Evolutionary conservation across 2,329 filamentous ascomycete species (phyloP), one percentile per base, ranked within the genome.

Genomic region (Fusarium subtropicale): DNA sequence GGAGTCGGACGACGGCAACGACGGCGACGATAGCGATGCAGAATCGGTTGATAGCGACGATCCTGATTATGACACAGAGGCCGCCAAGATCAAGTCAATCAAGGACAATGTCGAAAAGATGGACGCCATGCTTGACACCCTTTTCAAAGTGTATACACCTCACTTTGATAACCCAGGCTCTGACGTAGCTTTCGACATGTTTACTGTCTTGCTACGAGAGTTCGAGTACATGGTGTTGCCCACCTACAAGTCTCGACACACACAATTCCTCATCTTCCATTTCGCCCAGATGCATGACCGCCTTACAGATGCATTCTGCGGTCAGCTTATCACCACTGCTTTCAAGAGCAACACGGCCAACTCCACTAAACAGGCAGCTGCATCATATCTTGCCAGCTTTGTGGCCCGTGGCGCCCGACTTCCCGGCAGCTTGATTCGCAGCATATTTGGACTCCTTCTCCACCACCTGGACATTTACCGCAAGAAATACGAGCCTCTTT

Each of bases 191-290:
- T 88, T 92, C 68, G 88, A 90, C 58, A 88, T 89, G 51, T 92
- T 97, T 72, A 90, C 92, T 55, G 89, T 92, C 57, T 85, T 99
- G 39, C 85, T 98, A 30, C 88, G 90, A 50, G 94, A 97, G 77
- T 99, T 99, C 76, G 88, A 91, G 64, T 92, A 88, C 76, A 93
- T 94, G 75, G 93, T 99, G 62, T 86, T 99, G 31, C 94, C 94
- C 5, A 97, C 94, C 16, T 94, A 96, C 77, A 92, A 93, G 71
- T 97, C 94, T 26, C 90, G 96, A 34, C 95, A 98, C 78, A 94
- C 94, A 0, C 96, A 99, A 75, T 99, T 98, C 74, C 87, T 99
- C 48, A 86, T 98, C 52, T 99, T 99, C 80, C 95, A 97, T 80
- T 97, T 97, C 77, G 92, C 92, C 18, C 95, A 99, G 79, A 88